Conservation (phyloP, 257 asterid genomes). For the Capsicum baccatum region DNA sequence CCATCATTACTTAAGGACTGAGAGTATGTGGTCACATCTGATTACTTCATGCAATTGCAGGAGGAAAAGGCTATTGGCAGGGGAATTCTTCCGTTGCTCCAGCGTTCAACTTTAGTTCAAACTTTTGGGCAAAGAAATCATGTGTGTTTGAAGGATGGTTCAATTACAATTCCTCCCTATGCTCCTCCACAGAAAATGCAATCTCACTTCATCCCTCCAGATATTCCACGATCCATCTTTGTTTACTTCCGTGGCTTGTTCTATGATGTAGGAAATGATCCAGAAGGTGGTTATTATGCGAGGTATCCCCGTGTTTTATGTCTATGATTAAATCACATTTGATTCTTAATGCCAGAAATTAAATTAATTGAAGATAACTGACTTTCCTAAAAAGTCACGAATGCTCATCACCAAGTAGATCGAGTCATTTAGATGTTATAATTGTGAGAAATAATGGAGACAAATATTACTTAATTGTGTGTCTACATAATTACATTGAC, state of each 20-base stretch:
- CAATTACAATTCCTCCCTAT: constrained; percentile 86
- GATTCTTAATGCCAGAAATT: neutral
- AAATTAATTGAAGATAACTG: neutral
- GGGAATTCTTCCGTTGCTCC: constrained; percentile 82
- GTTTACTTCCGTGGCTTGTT: constrained; percentile 93
- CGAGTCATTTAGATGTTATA: neutral
- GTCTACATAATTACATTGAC: too few relatives aligned
- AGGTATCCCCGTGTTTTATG: constrained; percentile 46
- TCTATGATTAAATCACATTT: neutral
- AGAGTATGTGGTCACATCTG: neutral
- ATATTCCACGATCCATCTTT: constrained; percentile 85
- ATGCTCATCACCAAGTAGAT: neutral
- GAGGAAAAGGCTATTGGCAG: constrained; percentile 94
- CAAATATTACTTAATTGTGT: too few relatives aligned
- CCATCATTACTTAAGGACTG: neutral
- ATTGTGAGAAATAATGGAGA: too few relatives aligned
- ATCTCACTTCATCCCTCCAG: constrained; percentile 82
- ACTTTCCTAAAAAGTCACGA: neutral
- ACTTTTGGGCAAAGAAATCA: constrained; percentile 92
- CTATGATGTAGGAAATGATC: constrained; percentile 82
- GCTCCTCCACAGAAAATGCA: constrained; percentile 98
- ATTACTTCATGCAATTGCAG: constrained; percentile 42
- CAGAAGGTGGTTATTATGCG: constrained; percentile 93
- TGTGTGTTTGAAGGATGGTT: constrained; percentile 81
- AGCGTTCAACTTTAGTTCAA: constrained; percentile 85